These are phyloP conservation scores for Macrolepiota fuliginosa DNA, from an alignment of 768 basidiomycete species.

Conservation along the genomic window DNA sequence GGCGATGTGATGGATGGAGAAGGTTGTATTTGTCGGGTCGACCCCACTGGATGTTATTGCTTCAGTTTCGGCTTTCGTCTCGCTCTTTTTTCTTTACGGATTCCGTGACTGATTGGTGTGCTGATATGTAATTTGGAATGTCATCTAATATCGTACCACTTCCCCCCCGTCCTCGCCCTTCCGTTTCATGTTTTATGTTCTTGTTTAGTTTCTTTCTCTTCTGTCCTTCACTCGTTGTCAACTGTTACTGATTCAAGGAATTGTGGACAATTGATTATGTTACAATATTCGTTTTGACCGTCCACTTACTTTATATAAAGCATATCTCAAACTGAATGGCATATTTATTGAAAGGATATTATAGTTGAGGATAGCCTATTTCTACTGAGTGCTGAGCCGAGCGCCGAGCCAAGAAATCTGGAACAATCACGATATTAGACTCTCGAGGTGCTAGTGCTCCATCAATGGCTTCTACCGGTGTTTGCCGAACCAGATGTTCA, in stretches of 20 bases:
- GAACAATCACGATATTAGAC: too few species aligned
- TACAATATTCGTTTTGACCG: neutral
- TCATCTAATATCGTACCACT: slow-evolving; percentile 5
- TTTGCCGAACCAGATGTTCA: too few species aligned
- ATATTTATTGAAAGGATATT: neutral
- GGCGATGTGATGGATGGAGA: slow-evolving; percentile 36
- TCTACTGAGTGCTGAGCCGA: neutral
- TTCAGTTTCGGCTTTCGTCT: neutral
- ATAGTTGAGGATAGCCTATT: neutral
- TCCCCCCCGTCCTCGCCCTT: neutral
- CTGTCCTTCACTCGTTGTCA: neutral
- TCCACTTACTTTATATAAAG: neutral
- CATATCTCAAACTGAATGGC: neutral
- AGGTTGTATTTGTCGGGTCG: slow-evolving; percentile 14
- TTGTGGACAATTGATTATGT: neutral
- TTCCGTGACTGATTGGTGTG: neutral
- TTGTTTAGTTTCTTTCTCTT: neutral
- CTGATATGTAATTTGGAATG: slow-evolving; percentile 13
- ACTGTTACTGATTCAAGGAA: neutral
- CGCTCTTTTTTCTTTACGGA: neutral
- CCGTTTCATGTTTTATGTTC: neutral
- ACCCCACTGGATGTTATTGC: slow-evolving; percentile 14
- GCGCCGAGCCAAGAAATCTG: too few species aligned
- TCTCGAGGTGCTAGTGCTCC: neutral
- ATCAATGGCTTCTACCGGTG: neutral